phyloP scores from a whole-genome alignment of 2,329 filamentous ascomycete species.

The Fonsecaea pugnacius region DNA sequence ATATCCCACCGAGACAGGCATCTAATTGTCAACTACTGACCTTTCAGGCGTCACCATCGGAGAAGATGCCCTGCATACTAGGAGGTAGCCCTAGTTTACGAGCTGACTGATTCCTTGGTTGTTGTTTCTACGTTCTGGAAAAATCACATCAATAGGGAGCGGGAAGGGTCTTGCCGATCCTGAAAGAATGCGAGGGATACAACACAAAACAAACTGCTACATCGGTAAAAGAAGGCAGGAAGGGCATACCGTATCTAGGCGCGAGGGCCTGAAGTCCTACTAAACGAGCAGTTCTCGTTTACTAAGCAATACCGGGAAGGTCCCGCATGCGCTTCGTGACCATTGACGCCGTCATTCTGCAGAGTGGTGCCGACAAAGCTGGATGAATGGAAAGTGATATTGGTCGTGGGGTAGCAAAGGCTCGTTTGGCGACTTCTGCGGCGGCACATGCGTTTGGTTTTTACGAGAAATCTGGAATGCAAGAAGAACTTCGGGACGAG shows the following conservation, averaged over 20 bases:
- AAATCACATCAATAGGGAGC: background rate
- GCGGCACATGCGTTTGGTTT: background rate
- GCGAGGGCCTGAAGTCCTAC: background rate
- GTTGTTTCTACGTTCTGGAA: background rate
- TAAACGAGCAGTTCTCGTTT: slow-evolving; percentile 1
- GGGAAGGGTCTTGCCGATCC: background rate
- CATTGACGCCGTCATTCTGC: background rate
- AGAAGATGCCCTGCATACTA: background rate
- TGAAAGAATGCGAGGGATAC: background rate
- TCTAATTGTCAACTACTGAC: background rate
- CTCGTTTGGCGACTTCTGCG: background rate
- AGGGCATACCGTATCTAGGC: background rate
- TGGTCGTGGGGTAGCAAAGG: background rate
- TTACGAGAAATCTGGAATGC: background rate
- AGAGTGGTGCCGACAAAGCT: background rate
- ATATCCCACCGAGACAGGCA: slow-evolving; percentile 2
- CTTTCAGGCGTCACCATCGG: background rate
- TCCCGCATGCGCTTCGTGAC: background rate
- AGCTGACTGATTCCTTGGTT: background rate
- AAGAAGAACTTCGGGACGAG: background rate
- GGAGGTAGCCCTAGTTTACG: background rate
- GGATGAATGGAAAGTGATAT: background rate
- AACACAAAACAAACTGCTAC: background rate
- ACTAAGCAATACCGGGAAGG: background rate
- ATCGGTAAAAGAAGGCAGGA: background rate